These are phyloP conservation scores for Fusarium foetens DNA, from an alignment of 2,329 filamentous ascomycete genomes.

Conservation along the genomic window DNA sequence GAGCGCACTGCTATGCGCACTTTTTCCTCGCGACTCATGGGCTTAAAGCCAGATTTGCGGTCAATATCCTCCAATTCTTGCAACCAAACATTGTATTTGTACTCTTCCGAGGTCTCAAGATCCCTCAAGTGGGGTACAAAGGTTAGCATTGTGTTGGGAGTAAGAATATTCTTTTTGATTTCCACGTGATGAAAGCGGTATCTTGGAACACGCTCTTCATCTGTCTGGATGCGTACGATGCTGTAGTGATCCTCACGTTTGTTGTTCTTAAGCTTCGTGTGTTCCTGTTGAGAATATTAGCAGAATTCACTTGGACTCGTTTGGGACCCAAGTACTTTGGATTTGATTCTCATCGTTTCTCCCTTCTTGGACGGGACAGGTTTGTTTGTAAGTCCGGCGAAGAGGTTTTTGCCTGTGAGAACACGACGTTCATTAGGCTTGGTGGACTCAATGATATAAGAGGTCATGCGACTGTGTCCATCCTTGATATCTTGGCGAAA, in stretches of 20 bases:
- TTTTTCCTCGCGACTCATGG: slow-evolving; percentile 63
- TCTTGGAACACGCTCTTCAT: slow-evolving; percentile 63
- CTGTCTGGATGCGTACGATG: slow-evolving; percentile 60
- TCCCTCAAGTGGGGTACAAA: slow-evolving; percentile 70
- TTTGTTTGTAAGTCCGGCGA: slow-evolving; percentile 55
- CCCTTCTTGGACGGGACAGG: slow-evolving; percentile 50
- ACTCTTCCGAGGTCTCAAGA: slow-evolving; percentile 65
- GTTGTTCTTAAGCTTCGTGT: slow-evolving; percentile 57
- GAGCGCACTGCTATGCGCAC: slow-evolving; percentile 59
- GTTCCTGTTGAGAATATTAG: slow-evolving; percentile 53
- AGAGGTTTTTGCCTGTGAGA: slow-evolving; percentile 58
- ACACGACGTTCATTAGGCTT: slow-evolving; percentile 54
- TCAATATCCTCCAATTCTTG: slow-evolving; percentile 68
- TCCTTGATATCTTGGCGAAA: slow-evolving; percentile 57
- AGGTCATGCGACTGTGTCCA: slow-evolving; percentile 57
- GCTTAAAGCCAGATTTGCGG: slow-evolving; percentile 66
- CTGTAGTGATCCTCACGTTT: slow-evolving; percentile 54
- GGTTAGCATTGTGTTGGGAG: slow-evolving; percentile 68
- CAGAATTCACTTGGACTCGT: background rate
- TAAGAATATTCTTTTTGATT: slow-evolving; percentile 68
- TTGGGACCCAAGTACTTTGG: slow-evolving; percentile 55
- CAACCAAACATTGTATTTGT: slow-evolving; percentile 65
- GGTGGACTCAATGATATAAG: slow-evolving; percentile 58
- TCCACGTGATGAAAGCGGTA: slow-evolving; percentile 70
- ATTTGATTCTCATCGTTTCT: slow-evolving; percentile 60